Percentiles rank a stretch among this genome's conserved stretches.
phyloP scores from a whole-genome alignment of 129 eudicot genomes.

The Helichrysum umbraculigerum region DNA sequence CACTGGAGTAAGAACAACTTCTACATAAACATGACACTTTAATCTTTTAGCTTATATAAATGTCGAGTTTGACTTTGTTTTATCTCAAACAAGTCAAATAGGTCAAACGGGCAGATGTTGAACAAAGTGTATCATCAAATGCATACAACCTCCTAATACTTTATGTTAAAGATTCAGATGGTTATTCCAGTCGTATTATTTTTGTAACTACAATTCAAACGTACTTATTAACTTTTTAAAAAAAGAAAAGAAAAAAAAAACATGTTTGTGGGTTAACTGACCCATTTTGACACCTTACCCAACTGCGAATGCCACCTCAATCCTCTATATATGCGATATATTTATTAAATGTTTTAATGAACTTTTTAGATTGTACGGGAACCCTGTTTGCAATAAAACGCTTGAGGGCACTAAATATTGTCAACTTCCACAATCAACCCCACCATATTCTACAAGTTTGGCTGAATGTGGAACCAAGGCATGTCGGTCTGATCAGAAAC shows the following conservation, averaged over 20 bases:
- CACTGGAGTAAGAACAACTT: conserved; percentile 60
- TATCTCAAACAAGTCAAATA: background rate
- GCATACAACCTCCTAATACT: background rate
- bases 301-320: background rate
- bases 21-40: background rate
- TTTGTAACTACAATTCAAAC: too few relatives aligned
- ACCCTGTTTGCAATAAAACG: conserved; percentile 70
- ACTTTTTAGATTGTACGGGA: conserved; percentile 63
- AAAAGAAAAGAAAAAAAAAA: background rate
- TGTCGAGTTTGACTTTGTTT: background rate
- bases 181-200: background rate
- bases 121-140: background rate
- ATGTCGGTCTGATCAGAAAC: conserved; percentile 55
- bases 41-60: background rate
- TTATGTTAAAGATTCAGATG: background rate
- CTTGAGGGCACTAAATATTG: conserved; percentile 60
- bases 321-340: background rate
- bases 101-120: background rate
- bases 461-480: conserved; percentile 65
- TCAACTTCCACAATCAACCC: conserved; percentile 51
- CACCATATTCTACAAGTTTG: conserved; percentile 72
- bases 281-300: background rate
- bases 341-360: conserved; percentile 2
- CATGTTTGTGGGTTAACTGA: background rate
- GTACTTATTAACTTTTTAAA: background rate